Evolutionary conservation across 78 protist genomes (phyloP).

Genomic region (Bodo saltans): DNA sequence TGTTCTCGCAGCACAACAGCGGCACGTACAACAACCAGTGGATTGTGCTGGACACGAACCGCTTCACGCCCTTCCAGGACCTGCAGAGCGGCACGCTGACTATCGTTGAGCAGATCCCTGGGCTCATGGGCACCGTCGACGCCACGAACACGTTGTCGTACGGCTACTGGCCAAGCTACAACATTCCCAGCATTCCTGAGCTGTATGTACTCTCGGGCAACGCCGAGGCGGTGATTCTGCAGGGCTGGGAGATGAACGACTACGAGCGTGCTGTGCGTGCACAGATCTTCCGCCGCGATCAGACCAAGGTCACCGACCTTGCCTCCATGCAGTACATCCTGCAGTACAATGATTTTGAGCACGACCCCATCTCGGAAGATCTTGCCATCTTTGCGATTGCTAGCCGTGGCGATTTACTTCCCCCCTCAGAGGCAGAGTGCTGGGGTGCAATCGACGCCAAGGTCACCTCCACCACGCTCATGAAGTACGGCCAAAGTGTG

Average conservation of each 20-base stretch:
- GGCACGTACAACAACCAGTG: constrained; percentile 85
- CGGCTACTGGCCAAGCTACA: constrained; percentile 76
- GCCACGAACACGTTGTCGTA: constrained; percentile 40
- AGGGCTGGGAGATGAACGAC: not conserved
- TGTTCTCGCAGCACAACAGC: constrained; percentile 37
- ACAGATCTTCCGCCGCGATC: not conserved
- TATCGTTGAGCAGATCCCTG: constrained; percentile 82
- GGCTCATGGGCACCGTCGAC: constrained; percentile 42
- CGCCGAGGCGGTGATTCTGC: not conserved
- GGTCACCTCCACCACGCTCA: not conserved
- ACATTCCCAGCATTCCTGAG: constrained; percentile 70
- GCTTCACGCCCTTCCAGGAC: constrained; percentile 48
- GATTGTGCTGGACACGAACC: constrained; percentile 50
- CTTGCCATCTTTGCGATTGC: not conserved
- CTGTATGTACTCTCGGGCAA: constrained; percentile 63
- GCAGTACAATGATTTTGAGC: not conserved
- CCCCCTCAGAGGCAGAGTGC: not conserved
- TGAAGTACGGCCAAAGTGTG: not conserved
- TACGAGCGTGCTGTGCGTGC: not conserved
- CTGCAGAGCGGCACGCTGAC: constrained; percentile 50
- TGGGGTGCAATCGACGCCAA: constrained; percentile 4
- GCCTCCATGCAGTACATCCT: not conserved
- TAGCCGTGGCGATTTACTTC: not conserved
- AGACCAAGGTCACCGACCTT: not conserved
- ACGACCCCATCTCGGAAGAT: not conserved